Conservation (phyloP, 192 early-diverging fungal species). For the Entomortierella parvispora region DNA sequence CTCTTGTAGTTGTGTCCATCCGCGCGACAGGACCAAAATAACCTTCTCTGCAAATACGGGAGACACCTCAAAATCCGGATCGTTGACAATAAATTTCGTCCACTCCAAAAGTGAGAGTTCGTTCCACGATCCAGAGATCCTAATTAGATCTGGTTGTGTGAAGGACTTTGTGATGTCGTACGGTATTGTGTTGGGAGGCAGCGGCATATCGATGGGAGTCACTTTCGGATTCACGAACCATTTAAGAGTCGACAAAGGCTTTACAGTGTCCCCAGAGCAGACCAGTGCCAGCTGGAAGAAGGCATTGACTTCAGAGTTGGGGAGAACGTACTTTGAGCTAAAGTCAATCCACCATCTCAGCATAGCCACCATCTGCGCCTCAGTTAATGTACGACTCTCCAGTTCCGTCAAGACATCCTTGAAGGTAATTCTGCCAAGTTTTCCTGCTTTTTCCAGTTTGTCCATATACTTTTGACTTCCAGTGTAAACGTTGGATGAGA, state of each 20-base stretch:
- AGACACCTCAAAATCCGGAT: conserved; percentile 58
- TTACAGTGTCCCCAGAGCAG: conserved; percentile 44
- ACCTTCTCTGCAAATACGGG: conserved; percentile 76
- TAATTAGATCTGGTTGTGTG: conserved; percentile 63
- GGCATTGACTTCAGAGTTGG: conserved; percentile 33
- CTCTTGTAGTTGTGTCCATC: conserved; percentile 48
- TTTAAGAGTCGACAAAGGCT: conserved; percentile 61
- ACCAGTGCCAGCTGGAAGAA: conserved; percentile 65
- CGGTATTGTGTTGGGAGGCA: conserved; percentile 70
- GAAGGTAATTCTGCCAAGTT: conserved; percentile 63
- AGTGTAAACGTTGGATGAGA: conserved; percentile 61
- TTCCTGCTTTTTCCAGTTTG: conserved; percentile 56
- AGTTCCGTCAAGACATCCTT: conserved; percentile 77
- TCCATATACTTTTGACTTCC: conserved; percentile 67
- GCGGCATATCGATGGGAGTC: conserved; percentile 67
- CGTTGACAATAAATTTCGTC: conserved; percentile 62
- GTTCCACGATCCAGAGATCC: conserved; percentile 58
- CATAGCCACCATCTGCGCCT: conserved; percentile 69
- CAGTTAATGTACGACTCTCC: conserved; percentile 59
- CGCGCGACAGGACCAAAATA: conserved; percentile 62
- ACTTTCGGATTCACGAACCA: conserved; percentile 76
- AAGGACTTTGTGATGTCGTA: conserved; percentile 74
- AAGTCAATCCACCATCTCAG: conserved; percentile 83
- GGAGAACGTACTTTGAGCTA: conserved; percentile 41
- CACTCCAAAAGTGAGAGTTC: conserved; percentile 74